These are phyloP conservation scores for Setomelanomma holmii DNA, from an alignment of 2,329 filamentous ascomycete genomes.

Conservation along the genomic window DNA sequence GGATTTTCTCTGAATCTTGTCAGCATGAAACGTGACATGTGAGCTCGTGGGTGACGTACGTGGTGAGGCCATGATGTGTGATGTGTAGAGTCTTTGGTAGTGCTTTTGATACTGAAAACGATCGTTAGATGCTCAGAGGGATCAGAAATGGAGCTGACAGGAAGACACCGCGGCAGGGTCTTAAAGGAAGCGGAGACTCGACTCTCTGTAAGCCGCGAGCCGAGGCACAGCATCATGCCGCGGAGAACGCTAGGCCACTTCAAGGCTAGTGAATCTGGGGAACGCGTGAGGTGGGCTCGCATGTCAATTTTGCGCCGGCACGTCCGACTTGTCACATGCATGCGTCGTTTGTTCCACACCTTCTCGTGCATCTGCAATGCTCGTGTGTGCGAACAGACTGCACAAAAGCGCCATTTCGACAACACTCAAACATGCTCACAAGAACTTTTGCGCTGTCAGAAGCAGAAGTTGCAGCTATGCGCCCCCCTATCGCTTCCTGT, in stretches of 20 bases:
- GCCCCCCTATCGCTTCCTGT: neutral
- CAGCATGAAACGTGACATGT: slow-evolving; percentile 31
- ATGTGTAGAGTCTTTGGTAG: slow-evolving; percentile 9
- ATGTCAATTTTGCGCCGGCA: slow-evolving; percentile 16
- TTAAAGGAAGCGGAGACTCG: slow-evolving; percentile 32
- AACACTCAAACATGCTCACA: neutral
- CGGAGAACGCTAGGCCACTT: slow-evolving; percentile 19
- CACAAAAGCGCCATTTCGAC: neutral
- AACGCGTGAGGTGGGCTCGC: slow-evolving; percentile 8
- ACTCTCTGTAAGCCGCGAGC: slow-evolving; percentile 26
- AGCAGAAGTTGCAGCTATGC: neutral
- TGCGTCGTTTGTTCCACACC: neutral
- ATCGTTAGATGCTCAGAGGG: no score
- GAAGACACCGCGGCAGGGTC: slow-evolving; percentile 14
- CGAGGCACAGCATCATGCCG: slow-evolving; percentile 29
- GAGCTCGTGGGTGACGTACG: slow-evolving; percentile 63
- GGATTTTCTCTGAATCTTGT: slow-evolving; percentile 74
- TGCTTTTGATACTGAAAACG: no score
- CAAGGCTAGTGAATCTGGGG: slow-evolving; percentile 19
- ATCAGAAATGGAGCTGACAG: slow-evolving; percentile 7
- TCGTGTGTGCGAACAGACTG: slow-evolving; percentile 3
- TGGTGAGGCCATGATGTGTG: slow-evolving; percentile 73
- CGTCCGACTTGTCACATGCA: slow-evolving; percentile 24
- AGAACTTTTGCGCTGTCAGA: neutral
- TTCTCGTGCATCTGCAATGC: slow-evolving; percentile 5